Evolutionary conservation across 306 rosid species (phyloP), one percentile per base, ranked within the genome.

Genomic region (Canavalia gladiata): DNA sequence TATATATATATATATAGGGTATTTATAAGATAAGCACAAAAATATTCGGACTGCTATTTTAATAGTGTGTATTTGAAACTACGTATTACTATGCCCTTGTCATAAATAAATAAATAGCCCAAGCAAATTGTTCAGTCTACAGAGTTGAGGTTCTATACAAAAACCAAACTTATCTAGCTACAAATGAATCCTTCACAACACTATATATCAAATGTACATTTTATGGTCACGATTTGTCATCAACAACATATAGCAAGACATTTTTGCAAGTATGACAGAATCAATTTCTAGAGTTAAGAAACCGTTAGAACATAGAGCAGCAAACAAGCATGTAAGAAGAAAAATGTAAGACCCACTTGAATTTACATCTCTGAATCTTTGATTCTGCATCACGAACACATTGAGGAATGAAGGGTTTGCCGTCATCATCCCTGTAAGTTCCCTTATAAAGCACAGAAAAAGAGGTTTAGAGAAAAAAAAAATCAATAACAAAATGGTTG

Each of bases 381-480:
- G 82, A 83, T 87, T 93, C 98, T 5, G 93, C 93, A 56, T 90
- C 94, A 62, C 90, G 84, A 72, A 93, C 93, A 71, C 90, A 90
- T 47, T 90, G 87, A n/a, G 90, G 93, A 73, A 89, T 91, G 68
- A 91, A 91, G 1, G 93, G 98, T 79, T 91, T 89, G 31, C 98
- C 98, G 10, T 88, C 89, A 66, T 93, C 93, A 62, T 90, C 90
- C 33, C 94, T 91, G 77, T 91, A 93, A 12, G 97, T 93, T 10
- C 98, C 98, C 98, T 94, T 68, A 82, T 37, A 83, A 63, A 9
- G 29, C 4, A 74, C 31, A 79, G 5, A 68, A 11, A 66, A 65
- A 13, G 11, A 33, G 45, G 4, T 5, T 49, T 12, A 18, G 3
- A 12, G 42, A 57, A 35, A 8, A 4, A 34, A 37, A 33, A 5